Percentiles rank a stretch among this genome's conserved stretches.
phyloP scores from a whole-genome alignment of 768 basidiomycete species.

The Lactifluus subvellereus region DNA sequence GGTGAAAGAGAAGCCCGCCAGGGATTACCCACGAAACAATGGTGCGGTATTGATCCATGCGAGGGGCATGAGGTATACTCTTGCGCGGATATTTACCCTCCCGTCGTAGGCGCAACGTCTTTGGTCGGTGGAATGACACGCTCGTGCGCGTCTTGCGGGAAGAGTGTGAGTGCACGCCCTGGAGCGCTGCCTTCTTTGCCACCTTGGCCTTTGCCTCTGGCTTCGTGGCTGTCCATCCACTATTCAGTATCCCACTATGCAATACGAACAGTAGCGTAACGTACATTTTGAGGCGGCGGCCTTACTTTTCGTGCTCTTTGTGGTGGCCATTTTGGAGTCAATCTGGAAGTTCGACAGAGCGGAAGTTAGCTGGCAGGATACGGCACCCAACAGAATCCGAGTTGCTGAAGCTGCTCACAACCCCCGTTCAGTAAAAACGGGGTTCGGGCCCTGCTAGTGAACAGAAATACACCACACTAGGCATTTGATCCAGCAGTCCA shows the following conservation, averaged over 20 bases:
- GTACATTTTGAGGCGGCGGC: conserved; percentile 42
- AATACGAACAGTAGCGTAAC: conserved; percentile 23
- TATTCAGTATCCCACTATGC: not conserved
- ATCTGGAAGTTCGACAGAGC: not conserved
- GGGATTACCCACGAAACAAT: conserved; percentile 72
- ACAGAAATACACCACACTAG: not conserved
- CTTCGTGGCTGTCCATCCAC: conserved; percentile 13
- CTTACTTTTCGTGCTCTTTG: conserved; percentile 65
- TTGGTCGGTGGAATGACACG: conserved; percentile 94
- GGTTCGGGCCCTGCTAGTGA: not conserved
- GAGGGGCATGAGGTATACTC: conserved; percentile 82
- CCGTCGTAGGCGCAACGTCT: conserved; percentile 81
- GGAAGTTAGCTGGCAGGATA: not conserved
- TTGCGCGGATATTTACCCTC: conserved; percentile 94
- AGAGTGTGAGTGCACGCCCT: conserved; percentile 71
- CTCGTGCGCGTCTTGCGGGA: conserved; percentile 77
- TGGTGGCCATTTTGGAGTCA: conserved; percentile 50
- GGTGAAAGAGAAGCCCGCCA: not conserved
- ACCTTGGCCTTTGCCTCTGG: conserved; percentile 71
- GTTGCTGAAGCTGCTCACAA: not conserved
- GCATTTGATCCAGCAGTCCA: not conserved
- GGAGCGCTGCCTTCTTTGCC: conserved; percentile 94
- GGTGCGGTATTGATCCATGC: conserved; percentile 96
- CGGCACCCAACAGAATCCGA: not conserved
- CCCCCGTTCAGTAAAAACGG: not conserved